Evolutionary conservation across 768 basidiomycete species (phyloP), one percentile per base, ranked within the genome.

Genomic region (Sutorius australiensis): DNA sequence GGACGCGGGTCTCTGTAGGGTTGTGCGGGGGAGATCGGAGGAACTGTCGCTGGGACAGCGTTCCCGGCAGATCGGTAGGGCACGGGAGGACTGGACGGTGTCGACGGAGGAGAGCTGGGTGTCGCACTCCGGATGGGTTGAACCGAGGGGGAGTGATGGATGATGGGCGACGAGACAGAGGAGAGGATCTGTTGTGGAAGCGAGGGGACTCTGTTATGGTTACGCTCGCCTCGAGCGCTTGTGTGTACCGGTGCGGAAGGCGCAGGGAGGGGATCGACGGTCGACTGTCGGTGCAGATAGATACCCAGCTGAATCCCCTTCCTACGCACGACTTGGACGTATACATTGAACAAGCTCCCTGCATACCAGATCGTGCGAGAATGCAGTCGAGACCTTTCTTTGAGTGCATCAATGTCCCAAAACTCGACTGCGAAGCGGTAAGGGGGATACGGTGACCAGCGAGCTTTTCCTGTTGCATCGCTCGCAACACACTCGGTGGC

Each of bases 321-420:
- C 80, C 89, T 91, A 58, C 84, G 81, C 46, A 92, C 85, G 41
- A 93, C 78, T 67, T 95, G 92, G 39, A 94, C 85, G 62, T 95
- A 95, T 2, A 92, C 83, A 57, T 92, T 92, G 76, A 85, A 94
- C 62, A 90, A 73, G 61, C 82, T 91, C 9, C 94, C 94, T 2
- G 88, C 92, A 65, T 93, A 90, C 82, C 90, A 94, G 48, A 95
- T 78, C 3, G 93, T 97, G 50, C 84, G 82, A 8, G 89, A 91
- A 67, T 95, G 84, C 46, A 90, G 69, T 14, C 92, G 77, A 46
- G 83, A 82, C 71, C 94, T 95, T 72, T 95, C 93, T 53, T 84
- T 86, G 36, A 97, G 76, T 32, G 76, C 71, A 55, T 89, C 86
- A 17, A 92, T 78, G 61, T 88, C 87, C 87, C 89, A 95, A 65